Conservation (phyloP, 2,329 filamentous ascomycete genomes). For the Cadophora gregata region DNA sequence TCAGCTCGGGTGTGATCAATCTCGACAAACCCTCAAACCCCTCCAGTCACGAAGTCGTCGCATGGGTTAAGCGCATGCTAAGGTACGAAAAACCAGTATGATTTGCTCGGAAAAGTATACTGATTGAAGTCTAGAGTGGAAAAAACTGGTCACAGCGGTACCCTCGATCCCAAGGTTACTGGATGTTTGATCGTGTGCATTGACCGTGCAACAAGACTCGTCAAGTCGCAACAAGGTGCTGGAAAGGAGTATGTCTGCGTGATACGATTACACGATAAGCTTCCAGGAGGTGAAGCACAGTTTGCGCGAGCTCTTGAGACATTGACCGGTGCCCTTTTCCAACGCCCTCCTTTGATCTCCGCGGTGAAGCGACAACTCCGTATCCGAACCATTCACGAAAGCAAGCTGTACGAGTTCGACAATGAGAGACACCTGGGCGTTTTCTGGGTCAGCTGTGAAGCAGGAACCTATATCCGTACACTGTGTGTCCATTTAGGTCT, state of each 20-base stretch:
- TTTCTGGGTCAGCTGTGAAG: conserved; percentile 99
- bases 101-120: conserved; percentile 30
- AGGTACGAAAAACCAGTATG: conserved; percentile 58
- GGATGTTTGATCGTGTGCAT: conserved; percentile 95
- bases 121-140: conserved; percentile 66
- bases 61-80: conserved; percentile 98
- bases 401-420: conserved; percentile 96
- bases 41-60: conserved; percentile 97
- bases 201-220: conserved; percentile 93
- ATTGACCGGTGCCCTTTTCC: conserved; percentile 94
- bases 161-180: conserved; percentile 97
- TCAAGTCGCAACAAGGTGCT: conserved; percentile 98
- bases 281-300: conserved; percentile 90
- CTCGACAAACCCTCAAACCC: conserved; percentile 97
- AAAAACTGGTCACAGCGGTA: conserved; percentile 98
- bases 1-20: conserved; percentile 98
- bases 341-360: conserved; percentile 94
- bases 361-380: conserved; percentile 98
- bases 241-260: conserved; percentile 99
- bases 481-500: conserved; percentile 92
- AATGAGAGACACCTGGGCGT: conserved; percentile 97
- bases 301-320: conserved; percentile 94
- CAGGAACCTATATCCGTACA: conserved; percentile 97
- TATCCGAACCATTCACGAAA: conserved; percentile 97
- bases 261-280: conserved; percentile 92